Evolutionary conservation across 169 alveolate species (phyloP), one percentile per base, ranked within the genome.

Genomic region (Plasmodium vinckei): DNA sequence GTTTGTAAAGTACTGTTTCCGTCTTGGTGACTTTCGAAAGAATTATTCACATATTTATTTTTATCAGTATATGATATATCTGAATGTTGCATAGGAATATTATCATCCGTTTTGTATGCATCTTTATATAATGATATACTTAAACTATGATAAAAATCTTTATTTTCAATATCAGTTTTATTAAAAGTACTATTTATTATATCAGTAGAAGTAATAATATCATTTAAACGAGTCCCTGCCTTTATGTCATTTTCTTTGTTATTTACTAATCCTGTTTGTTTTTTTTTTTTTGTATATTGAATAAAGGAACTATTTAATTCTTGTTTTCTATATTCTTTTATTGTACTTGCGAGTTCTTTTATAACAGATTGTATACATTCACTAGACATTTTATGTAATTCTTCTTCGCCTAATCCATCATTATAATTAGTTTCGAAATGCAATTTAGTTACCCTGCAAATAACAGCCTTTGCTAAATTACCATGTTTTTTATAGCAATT

Each of bases 371-470:
- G 91, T 9, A 70, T 42, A 51, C 86, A 86, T 57, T 86, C 91
- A 53, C 84, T 86, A 5, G 91, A 69, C 6, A 73, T 39, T 54
- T 86, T 86, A 69, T 59, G 71, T 57, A 86, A 23, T 51, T 86
- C 87, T 23, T 71, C 87, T 1, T 86, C 87, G 44, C 73, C 49
- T 53, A 86, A 15, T 7, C 73, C 68, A 21, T 86, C 87, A 70
- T 86, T 71, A 64, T 70, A 69, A 25, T 86, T 86, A n/a, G 91
- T 10, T 51, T 86, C 77, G 51, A 86, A 86, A 53, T 86, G 91
- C 87, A 70, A 44, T 54, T 86, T 86, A 27, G 91, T 86, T 13
- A 86, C 70, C 71, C 91, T 69, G 49, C 91, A 86, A 19, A 86
- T 86, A 25, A 86, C 53, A 47, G 91, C 86, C 21, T 86, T 68